Percentiles rank a stretch among this genome's conserved stretches.
phyloP scores from a whole-genome alignment of 345 rosid species.

The Passiflora organensis region DNA sequence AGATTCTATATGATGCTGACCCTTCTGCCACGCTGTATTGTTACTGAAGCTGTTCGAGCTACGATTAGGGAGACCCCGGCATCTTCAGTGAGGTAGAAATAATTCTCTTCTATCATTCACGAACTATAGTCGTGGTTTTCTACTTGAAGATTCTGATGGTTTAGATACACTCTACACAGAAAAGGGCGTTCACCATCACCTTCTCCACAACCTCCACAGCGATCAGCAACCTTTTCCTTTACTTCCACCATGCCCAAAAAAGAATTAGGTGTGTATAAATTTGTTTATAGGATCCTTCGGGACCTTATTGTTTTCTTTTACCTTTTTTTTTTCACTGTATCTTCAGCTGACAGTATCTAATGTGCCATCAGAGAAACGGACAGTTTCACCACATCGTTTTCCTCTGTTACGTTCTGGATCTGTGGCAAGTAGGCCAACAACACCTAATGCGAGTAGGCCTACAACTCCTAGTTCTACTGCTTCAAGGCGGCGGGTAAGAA shows the following conservation, averaged over 20 bases:
- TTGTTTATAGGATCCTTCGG: neutral
- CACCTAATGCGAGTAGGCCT: slow-evolving; percentile 50
- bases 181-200: slow-evolving; percentile 66
- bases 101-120: neutral
- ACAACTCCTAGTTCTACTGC: slow-evolving; percentile 50
- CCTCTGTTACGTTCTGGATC: slow-evolving; percentile 82
- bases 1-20: slow-evolving; percentile 10
- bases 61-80: slow-evolving; percentile 57
- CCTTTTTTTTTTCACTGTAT: neutral
- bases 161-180: slow-evolving; percentile 29
- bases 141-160: neutral
- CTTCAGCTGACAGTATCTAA: slow-evolving; percentile 4
- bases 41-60: slow-evolving; percentile 59
- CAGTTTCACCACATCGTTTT: slow-evolving; percentile 77
- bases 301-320: neutral
- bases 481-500: slow-evolving; percentile 50
- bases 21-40: slow-evolving; percentile 14
- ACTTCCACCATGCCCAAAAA: slow-evolving; percentile 58
- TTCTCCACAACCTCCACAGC: slow-evolving; percentile 48
- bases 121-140: neutral
- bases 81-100: slow-evolving; percentile 40
- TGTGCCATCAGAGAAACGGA: slow-evolving; percentile 50
- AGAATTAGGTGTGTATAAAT: slow-evolving; percentile 45
- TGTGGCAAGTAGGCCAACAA: slow-evolving; percentile 53
- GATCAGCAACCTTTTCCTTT: slow-evolving; percentile 71